These are phyloP conservation scores for Camellia sinensis DNA, from an alignment of 148 eudicot genomes.

Conservation along the genomic window DNA sequence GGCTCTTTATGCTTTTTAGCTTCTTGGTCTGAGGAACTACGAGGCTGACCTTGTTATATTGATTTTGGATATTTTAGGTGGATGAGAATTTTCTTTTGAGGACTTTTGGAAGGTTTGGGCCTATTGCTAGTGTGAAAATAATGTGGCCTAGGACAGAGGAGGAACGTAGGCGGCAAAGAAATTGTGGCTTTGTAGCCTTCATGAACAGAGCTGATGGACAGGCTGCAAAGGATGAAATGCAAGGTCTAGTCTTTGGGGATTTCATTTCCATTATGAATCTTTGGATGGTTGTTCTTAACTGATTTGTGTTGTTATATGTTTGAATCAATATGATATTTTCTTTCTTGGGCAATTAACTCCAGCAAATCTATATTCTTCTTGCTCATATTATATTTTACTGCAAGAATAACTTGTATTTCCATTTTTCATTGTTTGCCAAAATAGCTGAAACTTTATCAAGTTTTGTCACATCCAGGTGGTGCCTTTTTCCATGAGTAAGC, in stretches of 20 bases:
- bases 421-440: neutral
- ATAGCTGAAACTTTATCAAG: neutral
- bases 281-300: neutral
- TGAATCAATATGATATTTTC: slow-evolving; percentile 1
- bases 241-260: slow-evolving; percentile 47
- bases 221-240: slow-evolving; percentile 99
- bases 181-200: slow-evolving; percentile 99
- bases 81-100: slow-evolving; percentile 96
- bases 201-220: slow-evolving; percentile 97
- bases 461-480: neutral
- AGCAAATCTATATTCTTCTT: neutral
- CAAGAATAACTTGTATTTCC: neutral
- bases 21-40: slow-evolving; percentile 9
- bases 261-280: neutral
- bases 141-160: slow-evolving; percentile 99
- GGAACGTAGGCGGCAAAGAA: slow-evolving; percentile 84
- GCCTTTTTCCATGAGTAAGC: neutral
- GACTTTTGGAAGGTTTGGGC: slow-evolving; percentile 98
- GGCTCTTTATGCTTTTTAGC: neutral
- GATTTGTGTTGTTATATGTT: neutral
- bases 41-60: slow-evolving; percentile 1
- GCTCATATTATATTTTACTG: neutral
- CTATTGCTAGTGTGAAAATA: slow-evolving; percentile 97
- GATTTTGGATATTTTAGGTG: slow-evolving; percentile 47
- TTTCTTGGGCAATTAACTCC: neutral